These are phyloP conservation scores for Hygrocybe coccinea DNA, from an alignment of 768 basidiomycete species.

Conservation along the genomic window DNA sequence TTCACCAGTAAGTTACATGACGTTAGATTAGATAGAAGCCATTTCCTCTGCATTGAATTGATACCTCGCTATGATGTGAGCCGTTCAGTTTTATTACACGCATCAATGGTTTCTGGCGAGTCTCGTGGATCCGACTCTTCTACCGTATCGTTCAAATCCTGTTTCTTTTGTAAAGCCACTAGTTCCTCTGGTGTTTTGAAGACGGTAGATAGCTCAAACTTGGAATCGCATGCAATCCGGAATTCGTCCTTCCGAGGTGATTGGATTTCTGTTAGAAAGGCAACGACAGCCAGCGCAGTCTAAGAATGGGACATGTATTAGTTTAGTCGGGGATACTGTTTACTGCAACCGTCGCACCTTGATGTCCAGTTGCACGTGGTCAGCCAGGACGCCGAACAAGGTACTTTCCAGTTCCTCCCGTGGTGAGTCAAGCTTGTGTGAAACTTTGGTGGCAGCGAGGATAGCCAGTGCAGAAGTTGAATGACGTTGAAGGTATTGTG, in stretches of 20 bases:
- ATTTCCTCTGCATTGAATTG: no score
- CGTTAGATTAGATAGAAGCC: no score
- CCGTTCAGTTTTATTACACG: no score
- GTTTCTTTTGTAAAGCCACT: slow-evolving; percentile 27
- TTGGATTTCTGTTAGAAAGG: slow-evolving; percentile 45
- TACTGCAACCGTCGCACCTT: slow-evolving; percentile 32
- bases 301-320: slow-evolving; percentile 21
- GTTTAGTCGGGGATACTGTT: background rate
- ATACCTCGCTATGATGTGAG: no score
- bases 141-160: background rate
- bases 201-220: slow-evolving; percentile 58
- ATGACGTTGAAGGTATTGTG: slow-evolving; percentile 68
- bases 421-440: slow-evolving; percentile 42
- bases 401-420: slow-evolving; percentile 57
- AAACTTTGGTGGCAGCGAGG: slow-evolving; percentile 60
- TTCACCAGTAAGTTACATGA: no score
- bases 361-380: slow-evolving; percentile 42
- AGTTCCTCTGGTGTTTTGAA: slow-evolving; percentile 60
- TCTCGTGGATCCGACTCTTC: background rate
- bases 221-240: slow-evolving; percentile 45
- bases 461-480: slow-evolving; percentile 47
- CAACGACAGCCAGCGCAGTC: slow-evolving; percentile 48
- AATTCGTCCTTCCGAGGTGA: slow-evolving; percentile 61
- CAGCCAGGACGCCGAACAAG: slow-evolving; percentile 43
- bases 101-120: background rate